A percentile compares a stretch with the other conserved stretches of the same genome.
phyloP scores from a whole-genome alignment of 371 early-diverging fungal species.

The Syncephalastrum sp. region DNA sequence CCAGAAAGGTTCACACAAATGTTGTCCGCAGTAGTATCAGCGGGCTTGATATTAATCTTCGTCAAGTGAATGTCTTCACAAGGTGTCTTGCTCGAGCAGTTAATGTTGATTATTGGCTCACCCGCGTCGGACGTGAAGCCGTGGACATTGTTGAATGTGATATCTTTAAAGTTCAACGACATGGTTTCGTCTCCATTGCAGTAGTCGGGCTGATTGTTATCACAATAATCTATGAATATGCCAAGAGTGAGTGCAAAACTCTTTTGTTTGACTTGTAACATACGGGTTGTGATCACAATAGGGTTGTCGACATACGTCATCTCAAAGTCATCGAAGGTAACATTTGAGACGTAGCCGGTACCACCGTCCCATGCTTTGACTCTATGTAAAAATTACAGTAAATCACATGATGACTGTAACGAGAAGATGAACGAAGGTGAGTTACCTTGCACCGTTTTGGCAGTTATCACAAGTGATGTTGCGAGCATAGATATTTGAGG shows the following conservation, averaged over 20 bases:
- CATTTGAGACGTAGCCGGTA: constrained; percentile 24
- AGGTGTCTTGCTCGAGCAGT: constrained; percentile 27
- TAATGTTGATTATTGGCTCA: constrained; percentile 26
- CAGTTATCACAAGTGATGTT: constrained; percentile 20
- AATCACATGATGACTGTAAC: neutral
- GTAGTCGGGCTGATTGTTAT: constrained; percentile 24
- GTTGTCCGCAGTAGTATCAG: constrained; percentile 75
- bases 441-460: constrained; percentile 23
- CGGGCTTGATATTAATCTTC: constrained; percentile 14
- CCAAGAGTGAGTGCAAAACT: neutral
- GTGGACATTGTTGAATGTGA: constrained; percentile 22
- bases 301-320: constrained; percentile 29
- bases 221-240: constrained; percentile 24
- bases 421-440: neutral
- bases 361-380: constrained; percentile 31
- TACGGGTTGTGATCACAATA: constrained; percentile 31
- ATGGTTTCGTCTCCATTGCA: constrained; percentile 20
- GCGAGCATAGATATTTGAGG: constrained; percentile 16
- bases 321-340: constrained; percentile 23
- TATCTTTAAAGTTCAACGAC: constrained; percentile 27
- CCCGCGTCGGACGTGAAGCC: constrained; percentile 15
- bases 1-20: constrained; percentile 86
- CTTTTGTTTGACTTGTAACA: neutral
- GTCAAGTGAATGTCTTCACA: constrained; percentile 23
- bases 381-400: neutral